Conservation (phyloP, 306 rosid species). For the Ziziphus jujuba region DNA sequence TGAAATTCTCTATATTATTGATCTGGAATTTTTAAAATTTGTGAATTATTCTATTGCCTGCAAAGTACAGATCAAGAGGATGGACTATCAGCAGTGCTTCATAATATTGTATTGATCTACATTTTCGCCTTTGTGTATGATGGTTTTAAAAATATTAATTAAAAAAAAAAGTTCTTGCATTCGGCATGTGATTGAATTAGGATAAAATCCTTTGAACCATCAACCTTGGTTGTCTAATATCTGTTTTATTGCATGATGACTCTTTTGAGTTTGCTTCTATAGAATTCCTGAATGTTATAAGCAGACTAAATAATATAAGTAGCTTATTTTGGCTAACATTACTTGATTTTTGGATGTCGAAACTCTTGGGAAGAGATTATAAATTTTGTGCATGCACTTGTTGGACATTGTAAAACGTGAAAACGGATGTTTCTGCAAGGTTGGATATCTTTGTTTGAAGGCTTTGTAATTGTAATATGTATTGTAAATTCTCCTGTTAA, state of each 20-base stretch:
- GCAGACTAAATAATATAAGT: background rate
- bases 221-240: constrained; percentile 7
- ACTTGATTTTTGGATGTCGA: background rate
- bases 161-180: constrained; percentile 12
- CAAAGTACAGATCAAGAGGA: constrained; percentile 6
- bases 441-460: too few relatives aligned
- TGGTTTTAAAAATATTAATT: too few relatives aligned
- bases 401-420: too few relatives aligned
- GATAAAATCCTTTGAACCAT: background rate
- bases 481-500: too few relatives aligned
- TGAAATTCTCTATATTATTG: constrained; percentile 12
- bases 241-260: constrained; percentile 4
- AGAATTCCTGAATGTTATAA: background rate
- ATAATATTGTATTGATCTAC: constrained; percentile 3
- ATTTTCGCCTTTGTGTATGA: constrained; percentile 17
- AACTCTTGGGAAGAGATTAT: too few relatives aligned
- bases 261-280: background rate
- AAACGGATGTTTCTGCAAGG: too few relatives aligned
- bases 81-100: background rate
- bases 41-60: constrained; percentile 14
- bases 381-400: too few relatives aligned
- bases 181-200: constrained; percentile 11
- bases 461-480: too few relatives aligned
- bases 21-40: constrained; percentile 16
- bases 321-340: background rate